Conservation (phyloP, 2,329 filamentous ascomycete genomes). For the Fusarium incarnatum region DNA sequence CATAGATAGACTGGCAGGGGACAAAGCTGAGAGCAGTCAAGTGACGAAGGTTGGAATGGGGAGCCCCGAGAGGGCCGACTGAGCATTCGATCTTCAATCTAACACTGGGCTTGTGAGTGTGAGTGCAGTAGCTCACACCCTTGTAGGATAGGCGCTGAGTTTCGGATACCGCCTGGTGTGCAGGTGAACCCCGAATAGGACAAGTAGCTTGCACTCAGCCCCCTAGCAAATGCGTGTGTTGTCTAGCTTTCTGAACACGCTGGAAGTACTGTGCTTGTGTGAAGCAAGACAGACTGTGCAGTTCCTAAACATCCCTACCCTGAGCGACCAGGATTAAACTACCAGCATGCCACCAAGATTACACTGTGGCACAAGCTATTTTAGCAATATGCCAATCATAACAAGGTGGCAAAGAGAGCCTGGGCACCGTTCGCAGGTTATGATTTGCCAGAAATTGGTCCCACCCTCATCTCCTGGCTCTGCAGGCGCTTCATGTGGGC, state of each 20-base stretch:
- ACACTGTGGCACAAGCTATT: conserved; percentile 46
- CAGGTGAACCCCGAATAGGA: conserved; percentile 21
- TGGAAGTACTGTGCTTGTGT: conserved; percentile 34
- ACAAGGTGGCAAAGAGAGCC: conserved; percentile 48
- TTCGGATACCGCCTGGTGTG: conserved; percentile 32
- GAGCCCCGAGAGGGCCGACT: conserved; percentile 37
- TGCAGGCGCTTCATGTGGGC: conserved; percentile 38
- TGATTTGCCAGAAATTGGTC: conserved; percentile 49
- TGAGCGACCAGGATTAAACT: conserved; percentile 25
- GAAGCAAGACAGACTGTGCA: conserved; percentile 40
- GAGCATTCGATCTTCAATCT: conserved; percentile 5
- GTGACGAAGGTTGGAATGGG: conserved; percentile 45
- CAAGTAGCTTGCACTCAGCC: conserved; percentile 36
- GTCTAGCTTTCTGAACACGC: conserved; percentile 30
- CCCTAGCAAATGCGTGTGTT: conserved; percentile 38
- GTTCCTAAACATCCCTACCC: conserved; percentile 32
- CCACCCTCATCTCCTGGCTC: conserved; percentile 42
- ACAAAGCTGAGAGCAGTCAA: conserved; percentile 40
- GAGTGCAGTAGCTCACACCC: conserved; percentile 23
- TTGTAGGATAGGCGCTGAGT: conserved; percentile 38
- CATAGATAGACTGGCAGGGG: conserved; percentile 20
- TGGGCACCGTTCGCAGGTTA: conserved; percentile 36
- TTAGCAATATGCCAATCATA: conserved; percentile 48
- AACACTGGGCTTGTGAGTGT: conserved; percentile 41
- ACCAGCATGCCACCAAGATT: conserved; percentile 49